phyloP scores from a whole-genome alignment of 805 yeast species.

The Tetrapisispora taiwanensis region DNA sequence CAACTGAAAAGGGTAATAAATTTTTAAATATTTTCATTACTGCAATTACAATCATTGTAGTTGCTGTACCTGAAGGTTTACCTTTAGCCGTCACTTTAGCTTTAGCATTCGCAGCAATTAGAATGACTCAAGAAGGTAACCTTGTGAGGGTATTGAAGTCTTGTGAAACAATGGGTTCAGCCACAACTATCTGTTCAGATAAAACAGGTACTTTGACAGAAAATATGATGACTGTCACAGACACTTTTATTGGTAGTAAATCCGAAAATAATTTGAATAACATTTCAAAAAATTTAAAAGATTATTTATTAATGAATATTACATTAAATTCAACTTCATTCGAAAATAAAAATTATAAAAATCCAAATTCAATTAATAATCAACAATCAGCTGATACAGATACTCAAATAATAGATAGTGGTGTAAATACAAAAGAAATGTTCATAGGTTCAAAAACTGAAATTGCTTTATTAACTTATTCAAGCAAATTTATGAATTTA shows the following conservation, averaged over 20 bases:
- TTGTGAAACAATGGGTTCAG: slow-evolving; percentile 99
- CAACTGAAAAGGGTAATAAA: slow-evolving; percentile 73
- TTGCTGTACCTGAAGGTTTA: slow-evolving; percentile 98
- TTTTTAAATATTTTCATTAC: slow-evolving; percentile 82
- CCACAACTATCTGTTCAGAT: slow-evolving; percentile 93
- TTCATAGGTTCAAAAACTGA: slow-evolving; percentile 93
- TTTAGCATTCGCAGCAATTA: slow-evolving; percentile 92
- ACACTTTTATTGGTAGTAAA: slow-evolving; percentile 54
- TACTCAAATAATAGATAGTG: background rate
- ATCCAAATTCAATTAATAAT: background rate
- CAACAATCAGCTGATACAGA: background rate
- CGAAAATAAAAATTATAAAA: slow-evolving; percentile 41
- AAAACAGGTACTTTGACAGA: slow-evolving; percentile 96
- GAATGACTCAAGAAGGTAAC: slow-evolving; percentile 95
- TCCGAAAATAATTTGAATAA: slow-evolving; percentile 24
- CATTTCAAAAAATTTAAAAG: slow-evolving; percentile 10
- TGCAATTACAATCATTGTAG: slow-evolving; percentile 86
- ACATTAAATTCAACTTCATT: slow-evolving; percentile 83
- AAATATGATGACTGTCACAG: slow-evolving; percentile 83
- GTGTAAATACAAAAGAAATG: slow-evolving; percentile 36
- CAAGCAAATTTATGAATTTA: slow-evolving; percentile 45
- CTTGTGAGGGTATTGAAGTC: slow-evolving; percentile 87
- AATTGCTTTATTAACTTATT: slow-evolving; percentile 69
- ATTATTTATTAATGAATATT: slow-evolving; percentile 44
- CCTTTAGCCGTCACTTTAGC: slow-evolving; percentile 97